Percentiles rank a stretch among this genome's conserved stretches.
These are phyloP conservation scores for Sarocladium strictum DNA, from an alignment of 2,329 filamentous ascomycete species.

Conservation along the genomic window DNA sequence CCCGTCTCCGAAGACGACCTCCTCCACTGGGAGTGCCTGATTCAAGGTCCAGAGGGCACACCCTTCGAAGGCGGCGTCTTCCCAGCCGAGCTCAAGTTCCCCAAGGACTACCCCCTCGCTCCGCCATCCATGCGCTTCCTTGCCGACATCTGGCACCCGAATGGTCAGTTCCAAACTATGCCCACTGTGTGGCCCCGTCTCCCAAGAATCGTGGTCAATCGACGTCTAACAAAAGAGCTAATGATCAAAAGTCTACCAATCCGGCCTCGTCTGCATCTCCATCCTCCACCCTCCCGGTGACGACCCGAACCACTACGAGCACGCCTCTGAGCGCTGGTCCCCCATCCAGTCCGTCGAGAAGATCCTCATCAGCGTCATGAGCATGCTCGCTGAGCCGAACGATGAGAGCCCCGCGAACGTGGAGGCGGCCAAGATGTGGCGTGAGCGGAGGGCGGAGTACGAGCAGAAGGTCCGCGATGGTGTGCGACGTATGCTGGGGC, in stretches of 20 bases:
- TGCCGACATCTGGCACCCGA: conserved; percentile 92
- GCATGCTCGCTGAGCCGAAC: conserved; percentile 95
- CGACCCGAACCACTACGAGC: conserved; percentile 97
- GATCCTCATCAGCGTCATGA: conserved; percentile 95
- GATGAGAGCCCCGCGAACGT: conserved; percentile 96
- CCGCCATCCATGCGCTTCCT: conserved; percentile 96
- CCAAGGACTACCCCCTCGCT: conserved; percentile 92
- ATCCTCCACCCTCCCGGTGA: conserved; percentile 95
- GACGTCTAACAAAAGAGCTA: neutral
- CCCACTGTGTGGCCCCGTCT: conserved; percentile 10
- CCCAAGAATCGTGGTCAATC: neutral
- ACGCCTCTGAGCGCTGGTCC: conserved; percentile 91
- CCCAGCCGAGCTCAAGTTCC: conserved; percentile 89
- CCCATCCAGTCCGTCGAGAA: conserved; percentile 97
- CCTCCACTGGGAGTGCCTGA: conserved; percentile 92
- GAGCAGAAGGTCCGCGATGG: conserved; percentile 79
- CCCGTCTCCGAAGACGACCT: conserved; percentile 92
- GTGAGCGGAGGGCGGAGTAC: conserved; percentile 76
- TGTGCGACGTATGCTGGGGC: conserved; percentile 70
- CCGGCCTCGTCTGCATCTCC: conserved; percentile 93
- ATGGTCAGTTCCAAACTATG: conserved; percentile 52
- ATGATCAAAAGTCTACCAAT: conserved; percentile 66
- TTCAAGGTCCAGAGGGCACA: conserved; percentile 90
- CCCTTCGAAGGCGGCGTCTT: conserved; percentile 96
- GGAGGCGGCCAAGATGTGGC: conserved; percentile 94